These are phyloP conservation scores for Actinidia chinensis DNA, from an alignment of 179 eudicot genomes.

Conservation along the genomic window DNA sequence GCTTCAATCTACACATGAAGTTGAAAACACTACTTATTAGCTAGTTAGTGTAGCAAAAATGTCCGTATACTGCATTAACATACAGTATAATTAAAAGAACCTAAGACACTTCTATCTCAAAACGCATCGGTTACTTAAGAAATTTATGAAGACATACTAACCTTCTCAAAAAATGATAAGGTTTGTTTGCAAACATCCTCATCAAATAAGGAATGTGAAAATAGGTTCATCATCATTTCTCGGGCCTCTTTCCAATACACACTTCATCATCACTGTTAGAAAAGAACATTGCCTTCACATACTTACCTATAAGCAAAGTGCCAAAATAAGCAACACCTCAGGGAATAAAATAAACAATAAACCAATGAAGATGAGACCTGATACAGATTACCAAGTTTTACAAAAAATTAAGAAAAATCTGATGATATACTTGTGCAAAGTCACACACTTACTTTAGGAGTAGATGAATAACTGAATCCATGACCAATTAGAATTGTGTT, in stretches of 20 bases:
- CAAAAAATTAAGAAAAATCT: background rate
- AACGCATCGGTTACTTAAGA: background rate
- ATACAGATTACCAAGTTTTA: background rate
- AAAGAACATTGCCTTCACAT: constrained; percentile 71
- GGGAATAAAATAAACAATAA: constrained; percentile 4
- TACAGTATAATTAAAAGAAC: background rate
- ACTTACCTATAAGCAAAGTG: constrained; percentile 59
- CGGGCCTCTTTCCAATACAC: constrained; percentile 57
- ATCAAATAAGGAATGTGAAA: constrained; percentile 66
- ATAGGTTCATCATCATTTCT: constrained; percentile 74
- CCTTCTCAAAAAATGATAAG: constrained; percentile 87
- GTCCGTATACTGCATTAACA: background rate
- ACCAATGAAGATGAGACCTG: background rate
- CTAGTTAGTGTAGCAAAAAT: background rate
- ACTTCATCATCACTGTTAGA: constrained; percentile 49
- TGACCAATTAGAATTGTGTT: background rate
- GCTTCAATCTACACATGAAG: constrained; percentile 65
- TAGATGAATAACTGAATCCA: background rate
- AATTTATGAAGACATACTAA: constrained; percentile 23
- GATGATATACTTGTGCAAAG: background rate
- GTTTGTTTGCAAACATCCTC: constrained; percentile 88
- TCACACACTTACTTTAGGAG: background rate
- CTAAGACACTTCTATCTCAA: background rate
- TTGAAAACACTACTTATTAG: background rate
- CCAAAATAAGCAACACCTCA: constrained; percentile 32